phyloP scores from a whole-genome alignment of 805 yeast genomes.

The Metschnikowia arizonensis region DNA sequence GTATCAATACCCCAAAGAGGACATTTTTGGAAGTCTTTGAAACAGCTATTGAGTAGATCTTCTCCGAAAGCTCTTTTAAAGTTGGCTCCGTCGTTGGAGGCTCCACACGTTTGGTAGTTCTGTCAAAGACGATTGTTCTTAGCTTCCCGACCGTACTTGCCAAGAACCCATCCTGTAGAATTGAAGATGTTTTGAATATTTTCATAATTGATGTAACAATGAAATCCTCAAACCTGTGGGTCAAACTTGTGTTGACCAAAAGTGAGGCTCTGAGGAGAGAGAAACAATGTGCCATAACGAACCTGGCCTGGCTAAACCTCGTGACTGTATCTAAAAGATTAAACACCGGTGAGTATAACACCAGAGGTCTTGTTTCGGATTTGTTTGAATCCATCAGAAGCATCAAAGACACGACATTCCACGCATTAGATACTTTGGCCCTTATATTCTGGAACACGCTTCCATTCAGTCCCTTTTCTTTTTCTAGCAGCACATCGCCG shows the following conservation, averaged over 20 bases:
- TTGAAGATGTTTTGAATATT: constrained; percentile 7
- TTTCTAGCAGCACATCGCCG: background rate
- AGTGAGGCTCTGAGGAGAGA: constrained; percentile 4
- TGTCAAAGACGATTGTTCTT: constrained; percentile 14
- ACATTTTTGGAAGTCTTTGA: background rate
- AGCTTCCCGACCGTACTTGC: constrained; percentile 16
- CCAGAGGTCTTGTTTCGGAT: background rate
- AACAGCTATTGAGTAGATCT: background rate
- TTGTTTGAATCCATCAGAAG: background rate
- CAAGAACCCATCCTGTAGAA: constrained; percentile 11
- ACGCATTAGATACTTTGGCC: background rate
- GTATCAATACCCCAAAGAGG: constrained; percentile 4
- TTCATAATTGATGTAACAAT: constrained; percentile 1
- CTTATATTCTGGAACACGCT: background rate
- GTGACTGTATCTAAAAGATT: constrained; percentile 19
- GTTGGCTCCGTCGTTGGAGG: background rate
- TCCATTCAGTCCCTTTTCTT: background rate
- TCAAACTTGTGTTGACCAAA: constrained; percentile 3
- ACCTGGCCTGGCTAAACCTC: constrained; percentile 18
- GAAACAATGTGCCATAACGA: constrained; percentile 15
- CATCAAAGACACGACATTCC: background rate
- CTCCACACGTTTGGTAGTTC: background rate
- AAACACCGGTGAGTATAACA: constrained; percentile 18
- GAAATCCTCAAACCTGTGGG: constrained; percentile 9
- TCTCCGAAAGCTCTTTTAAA: constrained; percentile 1